These are phyloP conservation scores for Silene latifolia DNA, from an alignment of 148 eudicot species.

Conservation along the genomic window DNA sequence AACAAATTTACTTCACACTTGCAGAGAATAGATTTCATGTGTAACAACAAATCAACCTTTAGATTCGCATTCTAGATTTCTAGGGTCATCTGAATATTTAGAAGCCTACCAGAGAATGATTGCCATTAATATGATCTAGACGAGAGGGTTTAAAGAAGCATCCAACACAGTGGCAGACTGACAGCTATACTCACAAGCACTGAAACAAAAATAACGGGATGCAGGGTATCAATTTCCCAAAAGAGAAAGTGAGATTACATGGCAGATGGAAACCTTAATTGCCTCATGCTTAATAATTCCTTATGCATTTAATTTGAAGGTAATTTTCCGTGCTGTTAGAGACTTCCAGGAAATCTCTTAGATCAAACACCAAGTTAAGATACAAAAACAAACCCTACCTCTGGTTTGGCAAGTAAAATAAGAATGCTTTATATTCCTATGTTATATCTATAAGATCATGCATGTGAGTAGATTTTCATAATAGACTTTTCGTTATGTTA, in stretches of 20 bases:
- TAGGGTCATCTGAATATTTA: background rate
- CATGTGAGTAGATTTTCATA: too few species aligned
- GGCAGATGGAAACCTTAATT: background rate
- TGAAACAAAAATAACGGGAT: background rate
- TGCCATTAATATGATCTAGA: background rate
- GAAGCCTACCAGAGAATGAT: background rate
- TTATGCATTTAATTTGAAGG: background rate
- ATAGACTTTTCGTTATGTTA: too few species aligned
- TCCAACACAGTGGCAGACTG: background rate
- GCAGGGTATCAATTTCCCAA: background rate
- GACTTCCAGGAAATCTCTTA: background rate
- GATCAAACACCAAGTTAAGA: background rate
- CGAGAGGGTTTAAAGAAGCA: background rate
- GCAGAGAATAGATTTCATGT: background rate
- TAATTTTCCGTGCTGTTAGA: background rate
- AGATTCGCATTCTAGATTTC: background rate
- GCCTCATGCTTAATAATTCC: background rate
- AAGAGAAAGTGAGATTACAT: background rate
- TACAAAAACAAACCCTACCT: too few species aligned
- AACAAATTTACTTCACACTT: background rate
- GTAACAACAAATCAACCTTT: background rate
- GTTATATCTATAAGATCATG: too few species aligned
- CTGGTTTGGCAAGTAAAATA: background rate
- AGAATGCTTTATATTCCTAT: background rate
- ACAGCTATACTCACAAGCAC: background rate